These are phyloP conservation scores for Claviceps sp. DNA, from an alignment of 2,329 filamentous ascomycete species.

Conservation along the genomic window DNA sequence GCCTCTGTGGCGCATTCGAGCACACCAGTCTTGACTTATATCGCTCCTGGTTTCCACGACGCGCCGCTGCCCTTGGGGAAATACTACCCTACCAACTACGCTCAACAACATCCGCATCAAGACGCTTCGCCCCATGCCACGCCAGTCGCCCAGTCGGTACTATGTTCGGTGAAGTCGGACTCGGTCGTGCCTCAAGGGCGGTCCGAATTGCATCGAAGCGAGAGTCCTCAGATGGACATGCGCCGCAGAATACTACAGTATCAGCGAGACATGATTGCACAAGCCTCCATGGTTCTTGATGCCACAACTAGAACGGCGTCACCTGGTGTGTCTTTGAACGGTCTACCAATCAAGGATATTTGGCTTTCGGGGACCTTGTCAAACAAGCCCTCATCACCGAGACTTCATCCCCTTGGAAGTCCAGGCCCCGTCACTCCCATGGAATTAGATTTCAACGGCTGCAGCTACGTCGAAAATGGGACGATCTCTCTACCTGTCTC, in stretches of 20 bases:
- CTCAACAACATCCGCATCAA: conserved; percentile 18
- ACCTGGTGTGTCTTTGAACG: conserved; percentile 20
- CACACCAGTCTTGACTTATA: conserved; percentile 36
- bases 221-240: conserved; percentile 26
- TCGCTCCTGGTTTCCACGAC: conserved; percentile 34
- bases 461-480: conserved; percentile 23
- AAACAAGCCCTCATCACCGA: conserved; percentile 35
- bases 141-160: conserved; percentile 14
- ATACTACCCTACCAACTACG: conserved; percentile 51
- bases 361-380: conserved; percentile 24
- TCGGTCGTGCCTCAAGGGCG: conserved; percentile 16
- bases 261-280: conserved; percentile 46
- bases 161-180: conserved; percentile 23
- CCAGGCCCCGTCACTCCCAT: conserved; percentile 50
- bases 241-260: conserved; percentile 42
- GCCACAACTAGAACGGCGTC: conserved; percentile 14
- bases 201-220: conserved; percentile 6
- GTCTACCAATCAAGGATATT: conserved; percentile 22
- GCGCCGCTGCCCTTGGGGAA: conserved; percentile 42
- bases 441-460: conserved; percentile 31
- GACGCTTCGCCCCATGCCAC: conserved; percentile 7
- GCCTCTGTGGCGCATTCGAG: conserved; percentile 15
- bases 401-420: conserved; percentile 39
- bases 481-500: background rate
- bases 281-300: conserved; percentile 33